Percentiles rank a stretch among this genome's conserved stretches.
Evolutionary conservation across 208 protist genomes (phyloP).

Genomic region (Acanthamoeba lenticulata): DNA sequence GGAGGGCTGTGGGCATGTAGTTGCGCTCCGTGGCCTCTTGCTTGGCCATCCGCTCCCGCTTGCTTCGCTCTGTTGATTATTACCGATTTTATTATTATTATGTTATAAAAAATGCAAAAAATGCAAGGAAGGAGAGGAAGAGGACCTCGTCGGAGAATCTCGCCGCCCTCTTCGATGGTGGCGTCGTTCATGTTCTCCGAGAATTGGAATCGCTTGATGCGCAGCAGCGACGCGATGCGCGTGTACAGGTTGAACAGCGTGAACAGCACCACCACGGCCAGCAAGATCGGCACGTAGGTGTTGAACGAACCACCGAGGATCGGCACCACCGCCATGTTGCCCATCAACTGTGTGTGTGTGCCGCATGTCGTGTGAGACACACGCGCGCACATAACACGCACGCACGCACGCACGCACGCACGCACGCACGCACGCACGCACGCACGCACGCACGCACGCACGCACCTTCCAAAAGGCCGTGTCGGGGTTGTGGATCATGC

Average conservation of each 20-base stretch:
- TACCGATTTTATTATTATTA: background rate
- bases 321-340: slow-evolving; percentile 54
- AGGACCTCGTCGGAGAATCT: slow-evolving; percentile 29
- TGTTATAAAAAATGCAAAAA: no score
- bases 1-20: background rate
- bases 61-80: background rate
- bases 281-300: slow-evolving; percentile 35
- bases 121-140: no score
- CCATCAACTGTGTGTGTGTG: slow-evolving; percentile 34
- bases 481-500: slow-evolving; percentile 24
- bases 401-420: no score
- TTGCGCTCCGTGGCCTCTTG: background rate
- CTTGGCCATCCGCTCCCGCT: slow-evolving; percentile 28
- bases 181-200: background rate
- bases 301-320: slow-evolving; percentile 58
- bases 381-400: background rate
- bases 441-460: no score
- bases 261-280: slow-evolving; percentile 15
- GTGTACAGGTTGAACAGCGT: slow-evolving; percentile 65
- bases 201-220: slow-evolving; percentile 53
- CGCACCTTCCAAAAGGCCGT: slow-evolving; percentile 48
- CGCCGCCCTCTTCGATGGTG: slow-evolving; percentile 34
- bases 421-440: no score
- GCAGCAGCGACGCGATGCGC: background rate
- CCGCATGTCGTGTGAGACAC: no score